These are phyloP conservation scores for Eremochloa ophiuroides DNA, from an alignment of 176 grass and related monocot species.

Conservation along the genomic window DNA sequence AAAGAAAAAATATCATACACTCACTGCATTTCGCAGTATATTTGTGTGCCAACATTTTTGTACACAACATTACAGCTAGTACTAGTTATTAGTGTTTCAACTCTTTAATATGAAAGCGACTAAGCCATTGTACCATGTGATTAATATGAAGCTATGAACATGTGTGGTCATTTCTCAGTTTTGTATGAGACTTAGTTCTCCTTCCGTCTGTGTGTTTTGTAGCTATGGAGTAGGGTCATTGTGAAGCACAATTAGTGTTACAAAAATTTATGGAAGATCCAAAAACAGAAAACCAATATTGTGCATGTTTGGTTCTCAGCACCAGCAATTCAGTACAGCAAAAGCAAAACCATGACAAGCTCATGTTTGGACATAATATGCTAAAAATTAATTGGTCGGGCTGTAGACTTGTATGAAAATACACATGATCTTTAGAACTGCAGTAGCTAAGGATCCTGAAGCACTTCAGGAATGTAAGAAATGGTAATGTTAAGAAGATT, in stretches of 20 bases:
- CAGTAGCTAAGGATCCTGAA: not conserved
- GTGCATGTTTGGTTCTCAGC: not conserved
- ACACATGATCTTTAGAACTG: constrained; percentile 6
- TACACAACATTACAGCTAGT: not conserved
- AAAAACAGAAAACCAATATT: not conserved
- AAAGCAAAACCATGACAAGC: constrained; percentile 9
- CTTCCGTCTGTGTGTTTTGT: not conserved
- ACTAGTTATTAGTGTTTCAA: not conserved
- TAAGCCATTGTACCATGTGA: not conserved
- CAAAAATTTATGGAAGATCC: not conserved
- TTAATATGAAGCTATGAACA: not conserved
- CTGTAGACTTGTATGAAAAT: not conserved
- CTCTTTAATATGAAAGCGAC: not conserved
- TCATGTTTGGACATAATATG: not conserved
- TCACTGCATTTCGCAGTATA: not conserved
- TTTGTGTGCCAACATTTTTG: not conserved
- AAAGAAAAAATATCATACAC: constrained; percentile 3
- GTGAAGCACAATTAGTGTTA: not conserved
- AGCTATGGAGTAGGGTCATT: not conserved
- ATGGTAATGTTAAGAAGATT: not conserved
- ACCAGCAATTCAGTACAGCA: not conserved
- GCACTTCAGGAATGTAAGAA: constrained; percentile 3
- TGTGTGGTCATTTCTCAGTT: not conserved
- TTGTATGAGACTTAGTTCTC: not conserved
- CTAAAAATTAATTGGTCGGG: not conserved